Percentiles rank a stretch among this genome's conserved stretches.
Evolutionary conservation across 257 asterid species (phyloP).

Genomic region (Avicennia marina): DNA sequence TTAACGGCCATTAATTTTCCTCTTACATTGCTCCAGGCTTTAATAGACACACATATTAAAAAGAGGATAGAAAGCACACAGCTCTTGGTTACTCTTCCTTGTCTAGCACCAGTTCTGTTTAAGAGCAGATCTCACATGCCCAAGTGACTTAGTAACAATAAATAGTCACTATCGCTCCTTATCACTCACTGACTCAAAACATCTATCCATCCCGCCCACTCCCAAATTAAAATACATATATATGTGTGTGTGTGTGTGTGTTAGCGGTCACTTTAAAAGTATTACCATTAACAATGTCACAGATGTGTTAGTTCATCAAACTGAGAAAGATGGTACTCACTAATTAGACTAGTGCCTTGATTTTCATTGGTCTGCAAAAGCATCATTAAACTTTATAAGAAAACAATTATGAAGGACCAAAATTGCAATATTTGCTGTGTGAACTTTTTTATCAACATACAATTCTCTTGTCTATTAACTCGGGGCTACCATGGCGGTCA

Average conservation of each 20-base stretch:
- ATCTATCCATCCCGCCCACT: neutral
- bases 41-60: neutral
- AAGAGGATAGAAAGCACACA: neutral
- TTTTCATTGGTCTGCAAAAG: conserved; percentile 43
- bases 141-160: neutral
- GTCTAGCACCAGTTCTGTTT: neutral
- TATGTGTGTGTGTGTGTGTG: neutral
- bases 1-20: neutral
- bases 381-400: conserved; percentile 7
- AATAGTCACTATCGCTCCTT: neutral
- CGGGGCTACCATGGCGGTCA: conserved; percentile 20
- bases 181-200: neutral
- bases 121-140: neutral
- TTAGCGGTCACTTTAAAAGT: too few relatives aligned
- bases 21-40: neutral
- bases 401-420: conserved; percentile 8
- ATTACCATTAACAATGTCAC: neutral
- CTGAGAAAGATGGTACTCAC: conserved; percentile 43
- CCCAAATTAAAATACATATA: neutral
- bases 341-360: conserved; percentile 37
- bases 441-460: conserved; percentile 37
- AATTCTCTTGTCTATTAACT: conserved; percentile 25
- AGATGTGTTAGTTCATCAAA: conserved; percentile 14
- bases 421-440: neutral
- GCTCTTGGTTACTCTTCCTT: neutral